These are phyloP conservation scores for Epichloe scottii DNA, from an alignment of 2,329 filamentous ascomycete species.

Conservation along the genomic window DNA sequence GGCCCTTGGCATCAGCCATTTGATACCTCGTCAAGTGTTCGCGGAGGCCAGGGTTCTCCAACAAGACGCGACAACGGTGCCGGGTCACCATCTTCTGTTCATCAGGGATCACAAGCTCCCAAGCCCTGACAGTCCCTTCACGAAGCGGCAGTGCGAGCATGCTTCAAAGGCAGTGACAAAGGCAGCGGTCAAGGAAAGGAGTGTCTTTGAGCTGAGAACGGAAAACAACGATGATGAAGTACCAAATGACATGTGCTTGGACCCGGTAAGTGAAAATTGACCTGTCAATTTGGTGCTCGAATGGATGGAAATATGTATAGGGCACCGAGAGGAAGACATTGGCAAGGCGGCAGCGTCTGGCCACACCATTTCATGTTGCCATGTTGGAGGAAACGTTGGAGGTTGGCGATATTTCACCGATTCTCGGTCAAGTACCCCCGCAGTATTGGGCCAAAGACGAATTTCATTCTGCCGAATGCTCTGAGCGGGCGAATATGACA, in stretches of 20 bases:
- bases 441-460: too few relatives aligned
- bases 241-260: background rate
- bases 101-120: background rate
- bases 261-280: background rate
- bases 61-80: background rate
- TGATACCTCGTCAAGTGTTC: background rate
- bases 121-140: background rate
- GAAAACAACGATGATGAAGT: background rate
- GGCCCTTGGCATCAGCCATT: slow-evolving; percentile 4
- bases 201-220: too few relatives aligned
- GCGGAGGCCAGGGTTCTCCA: background rate
- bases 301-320: background rate
- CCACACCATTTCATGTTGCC: too few relatives aligned
- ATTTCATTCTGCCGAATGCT: too few relatives aligned
- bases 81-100: background rate
- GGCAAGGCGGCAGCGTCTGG: background rate
- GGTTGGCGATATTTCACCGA: too few relatives aligned
- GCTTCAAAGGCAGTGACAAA: too few relatives aligned
- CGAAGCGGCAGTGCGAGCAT: too few relatives aligned
- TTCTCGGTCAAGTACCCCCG: too few relatives aligned
- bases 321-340: background rate
- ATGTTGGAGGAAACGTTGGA: too few relatives aligned
- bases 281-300: background rate
- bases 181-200: too few relatives aligned
- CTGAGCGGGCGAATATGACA: too few relatives aligned